Conservation (phyloP, 2,329 filamentous ascomycete species). For the Cladorrhinum sp. region DNA sequence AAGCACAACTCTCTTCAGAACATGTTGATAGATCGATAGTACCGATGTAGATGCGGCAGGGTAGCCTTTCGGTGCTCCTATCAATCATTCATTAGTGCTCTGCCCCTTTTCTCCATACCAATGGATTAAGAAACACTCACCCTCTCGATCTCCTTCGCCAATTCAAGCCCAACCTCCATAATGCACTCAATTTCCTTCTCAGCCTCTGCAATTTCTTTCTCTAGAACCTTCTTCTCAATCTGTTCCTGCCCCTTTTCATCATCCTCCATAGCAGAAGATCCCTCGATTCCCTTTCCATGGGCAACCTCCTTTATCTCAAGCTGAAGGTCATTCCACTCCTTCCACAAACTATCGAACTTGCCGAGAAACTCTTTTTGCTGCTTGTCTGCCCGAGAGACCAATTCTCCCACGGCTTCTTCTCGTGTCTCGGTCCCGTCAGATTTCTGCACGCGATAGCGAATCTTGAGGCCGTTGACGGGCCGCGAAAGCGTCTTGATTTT, state of each 20-base stretch:
- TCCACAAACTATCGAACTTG: slow-evolving; percentile 18
- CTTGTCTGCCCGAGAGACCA: slow-evolving; percentile 9
- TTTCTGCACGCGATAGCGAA: slow-evolving; percentile 14
- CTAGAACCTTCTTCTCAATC: slow-evolving; percentile 3
- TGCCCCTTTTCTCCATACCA: not conserved
- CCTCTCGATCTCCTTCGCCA: slow-evolving; percentile 24
- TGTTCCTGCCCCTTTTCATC: slow-evolving; percentile 9
- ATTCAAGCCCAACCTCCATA: slow-evolving; percentile 14
- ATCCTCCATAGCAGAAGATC: not conserved
- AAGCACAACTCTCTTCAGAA: slow-evolving; percentile 5
- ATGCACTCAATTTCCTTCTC: slow-evolving; percentile 17
- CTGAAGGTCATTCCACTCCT: slow-evolving; percentile 21
- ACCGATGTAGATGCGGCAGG: slow-evolving; percentile 20
- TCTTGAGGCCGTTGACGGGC: slow-evolving; percentile 16
- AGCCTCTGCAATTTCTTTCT: slow-evolving; percentile 16
- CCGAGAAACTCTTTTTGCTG: slow-evolving; percentile 13
- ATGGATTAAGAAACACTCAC: slow-evolving; percentile 8
- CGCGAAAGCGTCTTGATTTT: slow-evolving; percentile 10
- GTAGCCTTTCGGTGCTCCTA: slow-evolving; percentile 23
- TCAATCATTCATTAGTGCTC: no score
- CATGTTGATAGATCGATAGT: slow-evolving; percentile 23
- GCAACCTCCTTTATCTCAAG: slow-evolving; percentile 14
- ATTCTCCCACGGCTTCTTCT: slow-evolving; percentile 4
- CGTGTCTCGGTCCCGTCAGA: slow-evolving; percentile 6
- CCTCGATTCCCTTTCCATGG: not conserved